phyloP scores from a whole-genome alignment of 202 grass and related monocot genomes.

The Schoenoplectus tabernaemontani region DNA sequence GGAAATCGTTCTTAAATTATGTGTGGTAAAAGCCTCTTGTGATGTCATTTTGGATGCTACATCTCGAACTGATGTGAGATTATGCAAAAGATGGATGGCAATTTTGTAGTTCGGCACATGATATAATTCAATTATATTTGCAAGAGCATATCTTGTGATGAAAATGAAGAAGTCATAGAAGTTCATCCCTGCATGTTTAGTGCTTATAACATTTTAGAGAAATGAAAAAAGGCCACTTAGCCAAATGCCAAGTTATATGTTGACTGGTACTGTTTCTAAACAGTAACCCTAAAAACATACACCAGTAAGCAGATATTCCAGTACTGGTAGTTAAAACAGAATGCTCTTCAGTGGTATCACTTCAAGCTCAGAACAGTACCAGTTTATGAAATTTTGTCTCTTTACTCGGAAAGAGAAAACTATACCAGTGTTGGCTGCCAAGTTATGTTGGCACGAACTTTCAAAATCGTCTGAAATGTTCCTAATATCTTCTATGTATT shows the following conservation, averaged over 20 bases:
- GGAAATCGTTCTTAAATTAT: conserved; percentile 52
- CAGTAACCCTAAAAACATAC: conserved; percentile 1
- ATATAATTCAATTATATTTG: conserved; percentile 53
- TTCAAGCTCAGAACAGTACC: background rate
- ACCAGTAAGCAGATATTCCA: background rate
- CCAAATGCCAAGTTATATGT: background rate
- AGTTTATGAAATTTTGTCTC: background rate
- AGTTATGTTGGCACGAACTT: conserved; percentile 66
- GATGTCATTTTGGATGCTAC: conserved; percentile 62
- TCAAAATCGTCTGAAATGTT: conserved; percentile 88
- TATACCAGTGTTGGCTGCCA: conserved; percentile 84
- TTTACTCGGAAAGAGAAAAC: background rate
- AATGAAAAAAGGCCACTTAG: background rate
- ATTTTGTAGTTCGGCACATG: conserved; percentile 34
- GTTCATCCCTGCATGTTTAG: conserved; percentile 71
- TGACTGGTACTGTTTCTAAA: background rate
- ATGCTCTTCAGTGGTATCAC: background rate
- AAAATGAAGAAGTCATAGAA: conserved; percentile 93
- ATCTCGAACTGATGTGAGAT: conserved; percentile 47
- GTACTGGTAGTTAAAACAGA: background rate
- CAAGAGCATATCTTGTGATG: conserved; percentile 55
- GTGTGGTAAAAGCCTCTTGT: conserved; percentile 46
- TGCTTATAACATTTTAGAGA: conserved; percentile 31
- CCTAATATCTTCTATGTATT: conserved; percentile 93
- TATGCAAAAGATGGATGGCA: conserved; percentile 41